A percentile compares a stretch with the other conserved stretches of the same genome.
Conservation (phyloP, 768 basidiomycete genomes). For the Goffeauzyma gilvescens region DNA sequence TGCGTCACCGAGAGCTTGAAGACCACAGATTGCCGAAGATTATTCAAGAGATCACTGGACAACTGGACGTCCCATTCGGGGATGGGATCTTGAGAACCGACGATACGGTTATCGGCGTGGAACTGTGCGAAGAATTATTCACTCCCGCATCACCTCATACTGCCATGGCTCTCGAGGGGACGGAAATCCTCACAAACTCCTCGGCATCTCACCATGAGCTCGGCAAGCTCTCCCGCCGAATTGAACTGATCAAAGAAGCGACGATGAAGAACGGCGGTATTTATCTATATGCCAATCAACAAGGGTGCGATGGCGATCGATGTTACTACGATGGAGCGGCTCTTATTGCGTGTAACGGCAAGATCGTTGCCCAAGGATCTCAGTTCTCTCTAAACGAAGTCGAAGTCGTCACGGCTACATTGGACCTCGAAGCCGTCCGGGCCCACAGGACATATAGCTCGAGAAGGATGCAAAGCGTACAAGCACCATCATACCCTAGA, state of each 20-base stretch:
- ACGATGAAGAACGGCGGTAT: constrained; percentile 93
- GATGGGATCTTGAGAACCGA: constrained; percentile 81
- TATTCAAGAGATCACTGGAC: constrained; percentile 68
- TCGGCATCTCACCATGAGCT: constrained; percentile 96
- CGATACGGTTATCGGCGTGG: constrained; percentile 92
- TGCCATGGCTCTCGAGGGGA: constrained; percentile 91
- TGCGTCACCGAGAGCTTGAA: constrained; percentile 70
- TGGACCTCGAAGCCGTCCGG: constrained; percentile 92
- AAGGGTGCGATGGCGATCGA: constrained; percentile 95
- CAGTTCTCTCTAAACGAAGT: constrained; percentile 93
- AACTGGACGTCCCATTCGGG: constrained; percentile 73
- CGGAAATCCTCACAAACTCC: constrained; percentile 97
- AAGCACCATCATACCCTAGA: constrained; percentile 54
- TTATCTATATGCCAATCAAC: constrained; percentile 95
- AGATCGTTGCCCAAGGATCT: constrained; percentile 78
- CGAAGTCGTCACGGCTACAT: constrained; percentile 84
- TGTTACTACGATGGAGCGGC: constrained; percentile 96
- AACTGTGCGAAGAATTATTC: constrained; percentile 93
- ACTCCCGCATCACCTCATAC: constrained; percentile 97
- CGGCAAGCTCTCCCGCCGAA: constrained; percentile 74
- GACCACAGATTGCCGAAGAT: constrained; percentile 81
- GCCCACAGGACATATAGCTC: constrained; percentile 64
- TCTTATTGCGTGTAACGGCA: constrained; percentile 87
- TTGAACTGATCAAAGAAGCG: constrained; percentile 91
- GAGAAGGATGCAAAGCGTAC: constrained; percentile 73